These are phyloP conservation scores for Trifolium pratense DNA, from an alignment of 306 rosid species.

Conservation along the genomic window DNA sequence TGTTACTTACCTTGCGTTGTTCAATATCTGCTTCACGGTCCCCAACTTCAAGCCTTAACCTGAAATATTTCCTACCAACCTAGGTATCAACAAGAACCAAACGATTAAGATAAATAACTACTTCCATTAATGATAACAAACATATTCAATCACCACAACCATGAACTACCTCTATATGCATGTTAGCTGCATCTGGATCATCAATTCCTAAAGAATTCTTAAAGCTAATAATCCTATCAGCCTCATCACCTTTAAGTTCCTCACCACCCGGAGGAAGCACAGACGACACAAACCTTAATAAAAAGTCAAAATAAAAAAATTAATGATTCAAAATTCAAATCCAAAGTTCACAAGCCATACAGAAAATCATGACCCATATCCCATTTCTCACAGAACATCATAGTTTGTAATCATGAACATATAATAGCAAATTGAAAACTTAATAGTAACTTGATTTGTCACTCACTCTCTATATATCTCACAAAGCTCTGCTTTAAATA, in stretches of 20 bases:
- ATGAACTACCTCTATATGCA: slow-evolving; percentile 88
- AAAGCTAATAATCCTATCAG: slow-evolving; percentile 67
- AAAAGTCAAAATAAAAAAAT: slow-evolving; percentile 17
- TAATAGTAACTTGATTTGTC: not conserved
- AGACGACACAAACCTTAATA: slow-evolving; percentile 70
- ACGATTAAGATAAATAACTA: slow-evolving; percentile 27
- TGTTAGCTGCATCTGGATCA: slow-evolving; percentile 94
- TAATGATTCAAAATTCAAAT: slow-evolving; percentile 29
- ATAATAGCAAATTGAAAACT: not conserved
- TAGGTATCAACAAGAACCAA: slow-evolving; percentile 47
- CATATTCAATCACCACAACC: slow-evolving; percentile 23
- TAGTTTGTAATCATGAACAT: not conserved
- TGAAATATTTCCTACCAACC: slow-evolving; percentile 85
- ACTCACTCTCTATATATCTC: slow-evolving; percentile 74
- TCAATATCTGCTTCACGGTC: slow-evolving; percentile 82
- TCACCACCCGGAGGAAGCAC: slow-evolving; percentile 81
- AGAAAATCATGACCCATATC: slow-evolving; percentile 5
- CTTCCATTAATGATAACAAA: slow-evolving; percentile 24
- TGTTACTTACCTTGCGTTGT: slow-evolving; percentile 86
- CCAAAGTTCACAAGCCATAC: slow-evolving; percentile 15
- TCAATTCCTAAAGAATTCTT: slow-evolving; percentile 87
- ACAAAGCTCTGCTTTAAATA: slow-evolving; percentile 80
- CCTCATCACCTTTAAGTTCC: slow-evolving; percentile 90
- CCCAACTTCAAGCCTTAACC: slow-evolving; percentile 96
- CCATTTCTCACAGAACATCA: not conserved